Evolutionary conservation across 805 yeast genomes (phyloP), one percentile per base, ranked within the genome.

Genomic region (Candida mattraensis): DNA sequence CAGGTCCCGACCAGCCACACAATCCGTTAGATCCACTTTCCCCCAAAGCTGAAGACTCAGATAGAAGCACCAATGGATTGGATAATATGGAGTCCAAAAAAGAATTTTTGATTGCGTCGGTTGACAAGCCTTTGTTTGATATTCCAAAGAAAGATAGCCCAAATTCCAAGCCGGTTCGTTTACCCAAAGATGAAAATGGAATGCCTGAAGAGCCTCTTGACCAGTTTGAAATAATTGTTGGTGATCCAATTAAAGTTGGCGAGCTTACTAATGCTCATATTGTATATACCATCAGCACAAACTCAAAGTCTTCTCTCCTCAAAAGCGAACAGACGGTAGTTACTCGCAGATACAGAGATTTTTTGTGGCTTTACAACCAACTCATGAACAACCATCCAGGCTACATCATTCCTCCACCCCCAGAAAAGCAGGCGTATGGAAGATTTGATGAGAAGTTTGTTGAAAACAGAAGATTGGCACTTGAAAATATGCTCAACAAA

Each of bases 291-390:
- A 86, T 93, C 15, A 74, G 73, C 21, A 78, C 94, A 11, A 71
- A 61, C 32, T 72, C 86, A 7, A 66, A 69, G 32, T 71, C 74
- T 9, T 59, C 61, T 1, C 48, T 64, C 4, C 43, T 66, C 10
- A 47, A 43, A 39, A 52, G 35, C 24, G 54, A 63, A 7, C 78
- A 73, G 30, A 63, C 70, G 0, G 63, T 69, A 8, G 97, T 89
- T 0, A 75, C 87, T 5, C 71, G 99, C 56, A 73, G 99, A 47
- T 93, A 91, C 60, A 77, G 81, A 35, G 99, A 93, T 60, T 91
- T 93, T 61, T 67, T 96, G 42, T 91, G 98, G 98, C 69, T 93
- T 9, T 91, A 88, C 59, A 87, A 86, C 47, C 96, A 89, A 50
- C 66, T 93, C 17, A 85, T 84, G 53, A 75, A 77, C 51, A 86